Base-by-base conservation (phyloP, 768 basidiomycete genomes). In the Kwoniella heveanensis region DNA sequence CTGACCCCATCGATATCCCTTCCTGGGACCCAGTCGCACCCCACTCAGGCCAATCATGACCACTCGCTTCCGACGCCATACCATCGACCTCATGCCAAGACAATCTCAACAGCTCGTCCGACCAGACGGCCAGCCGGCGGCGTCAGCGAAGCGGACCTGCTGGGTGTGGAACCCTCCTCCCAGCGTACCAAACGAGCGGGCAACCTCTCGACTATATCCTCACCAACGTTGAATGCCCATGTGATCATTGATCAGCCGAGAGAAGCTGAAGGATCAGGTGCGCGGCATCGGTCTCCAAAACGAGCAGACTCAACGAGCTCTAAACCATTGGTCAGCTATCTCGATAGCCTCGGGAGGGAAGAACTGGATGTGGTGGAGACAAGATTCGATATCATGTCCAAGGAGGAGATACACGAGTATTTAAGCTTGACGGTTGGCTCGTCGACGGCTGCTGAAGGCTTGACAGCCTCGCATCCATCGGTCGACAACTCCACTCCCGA, bases 341-440 rank as follows among this genome's bases (percentile, higher is more conserved):
- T 60, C 19, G 68, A 69, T 26, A 68, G 69, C 26, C 46, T 70
- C 26, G 64, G 58, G 29, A 68, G 64, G 46, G 70, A 69, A 21
- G 73, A 72, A 27, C 10, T 72, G 21, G 68, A 60, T 3, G 56
- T 72, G 1, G 64, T 68, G 7, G 64, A 68, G 39, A 66, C 61
- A 26, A 56, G 68, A 22, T 75, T 71, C 39, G 71, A 72, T 47
- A 58, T 69, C 25, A 70, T 75, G 71, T 47, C 65, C 9, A 69
- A 75, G 52, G 47, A 36, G 8, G 69, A 72, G 58, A 25, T 75
- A n/a, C 15, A 39, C 5, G 24, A 47, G 29, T 66, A 62, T 52
- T 21, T 62, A 48, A 10, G 12, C 10, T 15, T 24, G 0, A 17
- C 36, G 21, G 24, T 32, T 32, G n/a, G n/a, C 53, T 15, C 19